A percentile compares a stretch with the other conserved stretches of the same genome.
Conservation (phyloP, 2,329 filamentous ascomycete genomes). For the Ceratocystis alfenasii region DNA sequence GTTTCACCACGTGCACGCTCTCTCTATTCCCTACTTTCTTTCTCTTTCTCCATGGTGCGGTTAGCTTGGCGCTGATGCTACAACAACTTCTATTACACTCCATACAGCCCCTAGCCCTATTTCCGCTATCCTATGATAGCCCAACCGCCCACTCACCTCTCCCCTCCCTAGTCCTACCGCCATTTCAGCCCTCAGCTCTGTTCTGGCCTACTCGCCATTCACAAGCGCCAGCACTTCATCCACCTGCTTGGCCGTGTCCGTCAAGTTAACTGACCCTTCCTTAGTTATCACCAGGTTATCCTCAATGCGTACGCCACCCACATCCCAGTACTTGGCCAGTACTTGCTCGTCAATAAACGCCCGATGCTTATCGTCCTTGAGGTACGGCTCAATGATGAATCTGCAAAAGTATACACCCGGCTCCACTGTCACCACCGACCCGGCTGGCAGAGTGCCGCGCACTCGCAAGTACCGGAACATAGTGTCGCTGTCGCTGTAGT, state of each 20-base stretch:
- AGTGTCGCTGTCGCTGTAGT: slow-evolving; percentile 65
- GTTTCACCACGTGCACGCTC: not conserved
- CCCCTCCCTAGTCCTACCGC: not conserved
- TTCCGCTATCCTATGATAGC: too few species aligned
- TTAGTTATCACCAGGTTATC: slow-evolving; percentile 63
- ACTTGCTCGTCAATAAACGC: slow-evolving; percentile 66
- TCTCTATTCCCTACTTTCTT: too few species aligned
- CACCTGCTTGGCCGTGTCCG: slow-evolving; percentile 57
- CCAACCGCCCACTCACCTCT: not conserved
- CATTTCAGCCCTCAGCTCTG: not conserved
- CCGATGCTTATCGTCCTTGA: slow-evolving; percentile 57
- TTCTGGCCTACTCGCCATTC: slow-evolving; percentile 14
- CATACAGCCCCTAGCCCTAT: not conserved
- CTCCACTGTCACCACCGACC: slow-evolving; percentile 85
- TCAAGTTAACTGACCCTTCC: slow-evolving; percentile 59
- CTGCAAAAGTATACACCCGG: slow-evolving; percentile 87
- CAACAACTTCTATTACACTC: not conserved
- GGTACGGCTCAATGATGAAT: slow-evolving; percentile 73
- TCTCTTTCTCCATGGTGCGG: not conserved
- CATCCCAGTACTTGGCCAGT: slow-evolving; percentile 69
- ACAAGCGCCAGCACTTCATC: slow-evolving; percentile 41
- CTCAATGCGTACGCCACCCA: slow-evolving; percentile 60
- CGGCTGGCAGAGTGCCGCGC: slow-evolving; percentile 59
- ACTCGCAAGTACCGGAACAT: slow-evolving; percentile 83
- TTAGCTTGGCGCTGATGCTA: not conserved